Evolutionary conservation across 1,139 yeast genomes (phyloP), one percentile per base, ranked within the genome.

Genomic region (Wickerhamomyces sp.): DNA sequence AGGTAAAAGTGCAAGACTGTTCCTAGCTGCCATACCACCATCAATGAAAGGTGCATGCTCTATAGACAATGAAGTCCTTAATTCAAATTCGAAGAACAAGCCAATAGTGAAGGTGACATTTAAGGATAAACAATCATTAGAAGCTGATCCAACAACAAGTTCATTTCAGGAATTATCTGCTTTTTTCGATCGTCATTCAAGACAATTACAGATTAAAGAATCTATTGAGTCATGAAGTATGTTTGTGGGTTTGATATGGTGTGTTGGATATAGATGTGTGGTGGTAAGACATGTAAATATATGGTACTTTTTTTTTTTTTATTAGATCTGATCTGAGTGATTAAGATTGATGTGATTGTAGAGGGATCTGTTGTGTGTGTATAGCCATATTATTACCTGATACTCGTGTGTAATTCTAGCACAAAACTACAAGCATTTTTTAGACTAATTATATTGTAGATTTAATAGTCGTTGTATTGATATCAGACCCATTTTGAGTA

Each of bases 11-110:
- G 91, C 95, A 3, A 79, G 98, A 57, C 70, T 87, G 18, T 84
- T 91, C 59, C 76, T 91, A 44, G 77, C 95, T 15, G 76, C 89
- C 46, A 77, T 91, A 47, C 97, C 98, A 23, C 87, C 85, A 9
- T 68, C 78, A 13, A 69, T 81, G 58, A 80, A 78, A 56, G 68
- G 72, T 37, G 60, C 71, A 14, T 79, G 84, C 8, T 61, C 71
- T 18, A 71, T 76, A 13, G 79, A 79, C 48, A 73, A 73, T 53
- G 81, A 82, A 55, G 73, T 84, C 23, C 68, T 84, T 43, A 67
- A 75, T 6, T 61, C 64, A 15, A 47, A 49, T 10, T 72, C 84
- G 1, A 65, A 65, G 4, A 78, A 71, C 32, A 59, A 65, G 44
- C 89, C 96, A 26, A 59, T 73, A 33, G 78, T 91, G 35, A 75